phyloP scores from a whole-genome alignment of 148 eudicot genomes.

The Fagopyrum tataricum region DNA sequence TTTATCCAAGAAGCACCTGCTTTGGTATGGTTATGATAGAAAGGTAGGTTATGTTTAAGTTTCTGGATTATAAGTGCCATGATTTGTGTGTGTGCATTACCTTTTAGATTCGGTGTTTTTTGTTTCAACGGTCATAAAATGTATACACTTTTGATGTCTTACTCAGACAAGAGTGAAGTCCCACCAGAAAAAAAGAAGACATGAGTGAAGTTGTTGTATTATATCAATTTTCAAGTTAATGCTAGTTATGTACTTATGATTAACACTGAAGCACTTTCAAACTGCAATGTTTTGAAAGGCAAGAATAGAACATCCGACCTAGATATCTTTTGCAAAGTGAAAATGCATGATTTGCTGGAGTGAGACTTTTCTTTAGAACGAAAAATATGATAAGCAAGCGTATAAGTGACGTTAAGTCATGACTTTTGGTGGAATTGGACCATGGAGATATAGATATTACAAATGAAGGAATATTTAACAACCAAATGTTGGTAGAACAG shows the following conservation, averaged over 20 bases:
- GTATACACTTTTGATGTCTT: background rate
- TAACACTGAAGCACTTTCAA: background rate
- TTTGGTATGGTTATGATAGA: slow-evolving; percentile 98
- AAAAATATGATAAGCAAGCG: background rate
- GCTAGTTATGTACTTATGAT: background rate
- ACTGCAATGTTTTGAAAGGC: background rate
- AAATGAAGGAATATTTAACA: background rate
- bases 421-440: background rate
- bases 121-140: background rate
- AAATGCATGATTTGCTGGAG: background rate
- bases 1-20: slow-evolving; percentile 86
- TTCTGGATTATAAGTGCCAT: background rate
- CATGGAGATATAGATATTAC: background rate
- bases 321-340: background rate
- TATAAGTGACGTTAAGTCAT: background rate
- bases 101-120: background rate
- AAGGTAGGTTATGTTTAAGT: slow-evolving; percentile 43
- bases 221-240: background rate
- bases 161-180: background rate
- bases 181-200: too few species aligned
- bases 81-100: background rate
- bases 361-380: background rate
- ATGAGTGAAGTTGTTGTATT: background rate
- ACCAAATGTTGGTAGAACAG: background rate
- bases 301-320: background rate